These are phyloP conservation scores for Talaromyces liani DNA, from an alignment of 495 filamentous ascomycete genomes.

Conservation along the genomic window DNA sequence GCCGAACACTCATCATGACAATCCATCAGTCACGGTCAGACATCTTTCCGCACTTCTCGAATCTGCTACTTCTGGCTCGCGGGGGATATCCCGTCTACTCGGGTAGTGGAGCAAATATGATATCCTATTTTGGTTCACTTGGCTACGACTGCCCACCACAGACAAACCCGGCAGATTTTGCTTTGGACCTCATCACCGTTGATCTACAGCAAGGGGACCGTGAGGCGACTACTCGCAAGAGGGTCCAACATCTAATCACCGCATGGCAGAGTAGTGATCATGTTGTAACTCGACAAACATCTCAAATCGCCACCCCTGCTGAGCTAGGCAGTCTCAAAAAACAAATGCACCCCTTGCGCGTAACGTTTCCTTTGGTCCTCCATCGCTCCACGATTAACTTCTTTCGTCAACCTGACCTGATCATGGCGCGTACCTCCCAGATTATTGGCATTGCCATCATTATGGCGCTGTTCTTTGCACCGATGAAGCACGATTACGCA, in stretches of 20 bases:
- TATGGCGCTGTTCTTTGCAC: constrained; percentile 64
- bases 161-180: constrained; percentile 71
- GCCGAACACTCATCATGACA: constrained; percentile 63
- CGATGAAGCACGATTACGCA: constrained; percentile 57
- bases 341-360: constrained; percentile 49
- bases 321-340: constrained; percentile 59
- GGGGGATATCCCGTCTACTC: constrained; percentile 62
- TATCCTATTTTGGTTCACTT: constrained; percentile 51
- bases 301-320: constrained; percentile 54
- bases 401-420: constrained; percentile 52
- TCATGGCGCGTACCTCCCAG: constrained; percentile 61
- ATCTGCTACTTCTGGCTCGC: constrained; percentile 59
- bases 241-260: constrained; percentile 49
- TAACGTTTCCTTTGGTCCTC: constrained; percentile 57
- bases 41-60: constrained; percentile 62
- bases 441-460: constrained; percentile 59
- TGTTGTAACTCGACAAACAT: constrained; percentile 18
- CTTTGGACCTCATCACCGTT: constrained; percentile 66
- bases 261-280: constrained; percentile 22
- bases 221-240: constrained; percentile 50
- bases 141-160: constrained; percentile 56
- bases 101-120: constrained; percentile 56
- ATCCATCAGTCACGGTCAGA: constrained; percentile 72
- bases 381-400: constrained; percentile 60
- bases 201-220: constrained; percentile 55